Base-by-base conservation (phyloP, 352 stramenopile genomes). In the Pseudoperonospora humuli region DNA sequence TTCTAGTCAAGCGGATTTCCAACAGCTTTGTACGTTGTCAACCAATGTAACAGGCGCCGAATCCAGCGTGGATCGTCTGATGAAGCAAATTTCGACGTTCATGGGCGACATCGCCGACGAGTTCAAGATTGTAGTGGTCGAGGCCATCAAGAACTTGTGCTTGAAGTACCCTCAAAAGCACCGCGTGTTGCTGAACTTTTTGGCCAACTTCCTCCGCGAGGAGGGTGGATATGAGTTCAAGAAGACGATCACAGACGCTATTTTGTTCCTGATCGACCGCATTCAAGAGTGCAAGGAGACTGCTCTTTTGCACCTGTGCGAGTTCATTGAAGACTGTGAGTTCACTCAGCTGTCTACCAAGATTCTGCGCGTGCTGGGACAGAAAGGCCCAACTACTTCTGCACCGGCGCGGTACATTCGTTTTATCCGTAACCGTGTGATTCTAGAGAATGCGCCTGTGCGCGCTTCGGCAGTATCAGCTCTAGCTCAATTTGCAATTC, bases 391-490 rank as follows among this genome's bases (percentile, higher is more conserved):
- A 0, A 93, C 69, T 27, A 98, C 95, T 0, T 86, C 80, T 3
- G 75, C 83, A n/a, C 96, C 96, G 2, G 90, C 93, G 7, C 79
- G 93, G 19, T 99, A 98, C 89, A 99, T 99, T 57, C 93, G 96
- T 39, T 99, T 98, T 66, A 97, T 99, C 40, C 98, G 98, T 69
- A 99, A 99, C 78, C 91, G 96, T 33, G 84, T 99, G 34, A 99
- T 99, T 63, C 67, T 99, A 18, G 97, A 99, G 64, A 99, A 98
- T 62, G 86, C 96, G 0, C 71, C 86, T 8, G 92, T 99, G 34
- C 83, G 97, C 35, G 96, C 97, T 7, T 97, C 97, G 8, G 96
- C 97, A 2, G 90, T 99, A 36, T 91, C 85, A 14, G 90, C 96
- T 15, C 76, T 99, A 5, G 80, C 89, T 13, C 95, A 98, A 53